These are phyloP conservation scores for Solanum etuberosum DNA, from an alignment of 257 asterid genomes.

Conservation along the genomic window DNA sequence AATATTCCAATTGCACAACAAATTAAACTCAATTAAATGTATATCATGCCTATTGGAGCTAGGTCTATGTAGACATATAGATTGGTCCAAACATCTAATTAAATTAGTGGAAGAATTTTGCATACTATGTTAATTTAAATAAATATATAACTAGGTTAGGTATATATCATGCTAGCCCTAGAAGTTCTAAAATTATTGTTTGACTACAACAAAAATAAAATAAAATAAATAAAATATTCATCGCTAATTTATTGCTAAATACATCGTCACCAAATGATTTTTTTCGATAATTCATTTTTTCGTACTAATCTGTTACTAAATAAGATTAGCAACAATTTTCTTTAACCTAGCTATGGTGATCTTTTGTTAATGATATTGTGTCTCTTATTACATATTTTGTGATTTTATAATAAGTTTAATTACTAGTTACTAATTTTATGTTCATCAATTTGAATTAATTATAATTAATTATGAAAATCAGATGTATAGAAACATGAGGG, in stretches of 20 bases:
- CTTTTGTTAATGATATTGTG: no score
- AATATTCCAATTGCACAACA: not conserved
- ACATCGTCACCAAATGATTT: not conserved
- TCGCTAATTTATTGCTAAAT: not conserved
- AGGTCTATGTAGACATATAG: not conserved
- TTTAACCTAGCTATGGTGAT: not conserved
- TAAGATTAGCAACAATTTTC: not conserved
- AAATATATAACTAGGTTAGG: not conserved
- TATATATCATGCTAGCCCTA: not conserved
- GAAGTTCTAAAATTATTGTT: not conserved
- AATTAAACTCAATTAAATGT: not conserved
- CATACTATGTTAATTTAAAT: not conserved
- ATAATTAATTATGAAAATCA: not conserved
- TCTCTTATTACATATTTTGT: not conserved
- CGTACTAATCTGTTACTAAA: not conserved
- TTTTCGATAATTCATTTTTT: not conserved
- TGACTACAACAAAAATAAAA: not conserved
- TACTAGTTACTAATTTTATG: not conserved
- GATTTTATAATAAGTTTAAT: not conserved
- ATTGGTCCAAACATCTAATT: not conserved
- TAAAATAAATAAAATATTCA: no score
- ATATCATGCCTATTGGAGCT: not conserved
- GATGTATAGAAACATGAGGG: slow-evolving; percentile 7
- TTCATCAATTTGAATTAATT: not conserved
- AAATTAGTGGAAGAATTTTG: not conserved